phyloP scores from a whole-genome alignment of 345 rosid genomes.

The Eucalyptus virginea region DNA sequence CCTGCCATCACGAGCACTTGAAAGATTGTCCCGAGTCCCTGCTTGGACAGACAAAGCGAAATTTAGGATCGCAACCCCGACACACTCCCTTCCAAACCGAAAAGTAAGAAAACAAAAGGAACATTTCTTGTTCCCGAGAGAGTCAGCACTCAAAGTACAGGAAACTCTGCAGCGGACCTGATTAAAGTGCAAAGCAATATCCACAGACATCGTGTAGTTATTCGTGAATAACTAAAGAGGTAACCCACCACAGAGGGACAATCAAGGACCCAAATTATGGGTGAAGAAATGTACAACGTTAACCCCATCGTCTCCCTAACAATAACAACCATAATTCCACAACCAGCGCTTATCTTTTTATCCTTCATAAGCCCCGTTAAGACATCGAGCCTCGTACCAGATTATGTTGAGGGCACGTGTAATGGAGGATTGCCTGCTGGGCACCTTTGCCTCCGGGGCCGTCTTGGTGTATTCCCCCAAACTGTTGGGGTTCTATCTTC shows the following conservation, averaged over 20 bases:
- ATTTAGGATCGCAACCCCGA: background rate
- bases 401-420: background rate
- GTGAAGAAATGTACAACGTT: slow-evolving; percentile 28
- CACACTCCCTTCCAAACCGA: background rate
- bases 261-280: slow-evolving; percentile 26
- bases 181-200: background rate
- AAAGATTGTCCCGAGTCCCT: background rate
- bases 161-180: background rate
- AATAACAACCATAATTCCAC: slow-evolving; percentile 1
- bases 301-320: slow-evolving; percentile 6
- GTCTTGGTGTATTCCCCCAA: slow-evolving; percentile 92
- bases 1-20: background rate
- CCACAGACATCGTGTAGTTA: slow-evolving; percentile 34
- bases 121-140: background rate
- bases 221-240: slow-evolving; percentile 23
- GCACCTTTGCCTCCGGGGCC: slow-evolving; percentile 89
- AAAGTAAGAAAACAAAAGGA: background rate
- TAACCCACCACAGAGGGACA: slow-evolving; percentile 19
- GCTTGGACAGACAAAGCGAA: background rate
- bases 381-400: background rate
- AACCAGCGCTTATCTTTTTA: background rate
- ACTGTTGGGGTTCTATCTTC: slow-evolving; percentile 77
- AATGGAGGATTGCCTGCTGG: slow-evolving; percentile 58
- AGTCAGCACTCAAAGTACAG: background rate
- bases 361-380: background rate